Evolutionary conservation across 164 flowering plant genomes (phyloP).

Genomic region (Magnolia officinalis): DNA sequence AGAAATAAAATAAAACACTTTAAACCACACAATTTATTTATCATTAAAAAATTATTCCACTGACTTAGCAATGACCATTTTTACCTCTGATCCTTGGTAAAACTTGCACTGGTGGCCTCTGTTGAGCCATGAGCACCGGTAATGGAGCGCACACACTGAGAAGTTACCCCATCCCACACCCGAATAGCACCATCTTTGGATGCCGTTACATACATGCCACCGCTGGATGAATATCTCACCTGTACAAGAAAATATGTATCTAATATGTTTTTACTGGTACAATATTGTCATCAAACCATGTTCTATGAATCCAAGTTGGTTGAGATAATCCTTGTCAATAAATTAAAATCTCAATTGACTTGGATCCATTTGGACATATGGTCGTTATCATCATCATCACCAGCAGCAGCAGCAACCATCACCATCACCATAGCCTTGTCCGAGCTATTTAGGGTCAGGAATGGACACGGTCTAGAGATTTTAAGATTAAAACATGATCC

Average conservation of each 20-base stretch:
- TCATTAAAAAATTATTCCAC: background rate
- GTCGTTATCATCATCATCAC: background rate
- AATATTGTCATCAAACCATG: background rate
- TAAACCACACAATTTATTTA: background rate
- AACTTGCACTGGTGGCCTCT: conserved; percentile 72
- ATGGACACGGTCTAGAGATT: too few species aligned
- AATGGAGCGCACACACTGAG: conserved; percentile 70
- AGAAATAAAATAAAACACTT: background rate
- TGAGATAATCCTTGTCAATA: background rate
- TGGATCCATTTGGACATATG: background rate
- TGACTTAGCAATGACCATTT: background rate
- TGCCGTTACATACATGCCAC: conserved; percentile 86
- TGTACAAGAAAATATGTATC: conserved; percentile 19
- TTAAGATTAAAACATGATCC: background rate
- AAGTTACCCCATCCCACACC: conserved; percentile 80
- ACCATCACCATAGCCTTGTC: too few species aligned
- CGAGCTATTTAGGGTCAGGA: too few species aligned
- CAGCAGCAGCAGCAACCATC: too few species aligned
- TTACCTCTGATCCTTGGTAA: conserved; percentile 82
- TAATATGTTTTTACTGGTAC: background rate
- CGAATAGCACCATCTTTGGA: conserved; percentile 85
- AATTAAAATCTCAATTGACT: conserved; percentile 3
- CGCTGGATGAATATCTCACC: conserved; percentile 79
- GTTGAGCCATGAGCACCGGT: conserved; percentile 70
- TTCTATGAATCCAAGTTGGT: background rate